Evolutionary conservation across 768 basidiomycete species (phyloP).

Genomic region (Hygrophorus russula): DNA sequence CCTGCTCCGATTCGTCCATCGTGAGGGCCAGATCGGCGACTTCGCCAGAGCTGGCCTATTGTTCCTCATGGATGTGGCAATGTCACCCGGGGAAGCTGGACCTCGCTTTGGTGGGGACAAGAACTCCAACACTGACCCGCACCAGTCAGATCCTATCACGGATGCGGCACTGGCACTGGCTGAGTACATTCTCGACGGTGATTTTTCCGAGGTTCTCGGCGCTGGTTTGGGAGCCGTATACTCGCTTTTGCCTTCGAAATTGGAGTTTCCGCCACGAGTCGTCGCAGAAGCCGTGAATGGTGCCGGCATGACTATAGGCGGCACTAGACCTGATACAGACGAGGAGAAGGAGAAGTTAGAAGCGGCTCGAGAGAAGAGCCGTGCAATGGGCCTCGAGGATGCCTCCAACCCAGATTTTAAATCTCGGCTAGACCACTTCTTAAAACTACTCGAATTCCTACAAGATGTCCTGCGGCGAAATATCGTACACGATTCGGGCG

Average conservation of each 20-base stretch:
- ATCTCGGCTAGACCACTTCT: slow-evolving; percentile 73
- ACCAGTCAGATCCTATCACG: slow-evolving; percentile 53
- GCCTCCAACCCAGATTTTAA: slow-evolving; percentile 69
- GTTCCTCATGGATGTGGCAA: slow-evolving; percentile 94
- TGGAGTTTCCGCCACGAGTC: slow-evolving; percentile 49
- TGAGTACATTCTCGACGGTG: slow-evolving; percentile 92
- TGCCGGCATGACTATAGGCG: slow-evolving; percentile 66
- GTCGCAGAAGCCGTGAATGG: slow-evolving; percentile 26
- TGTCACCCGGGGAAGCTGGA: slow-evolving; percentile 59
- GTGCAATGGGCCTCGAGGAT: slow-evolving; percentile 62
- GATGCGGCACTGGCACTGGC: slow-evolving; percentile 84
- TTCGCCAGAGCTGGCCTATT: slow-evolving; percentile 85
- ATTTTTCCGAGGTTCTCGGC: slow-evolving; percentile 94
- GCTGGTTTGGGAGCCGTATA: slow-evolving; percentile 91
- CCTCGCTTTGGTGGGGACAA: slow-evolving; percentile 28
- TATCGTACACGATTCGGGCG: slow-evolving; percentile 25
- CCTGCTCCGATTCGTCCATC: slow-evolving; percentile 87
- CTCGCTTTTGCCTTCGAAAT: slow-evolving; percentile 80
- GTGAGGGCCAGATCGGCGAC: slow-evolving; percentile 90
- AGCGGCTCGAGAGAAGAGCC: slow-evolving; percentile 36
- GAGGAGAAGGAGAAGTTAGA: slow-evolving; percentile 44
- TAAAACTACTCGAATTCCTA: slow-evolving; percentile 84
- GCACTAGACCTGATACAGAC: slow-evolving; percentile 39
- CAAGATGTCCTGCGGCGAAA: slow-evolving; percentile 81
- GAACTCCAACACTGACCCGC: slow-evolving; percentile 15